These are phyloP conservation scores for Microstegium vimineum DNA, from an alignment of 176 grass and related monocot genomes.

Conservation along the genomic window DNA sequence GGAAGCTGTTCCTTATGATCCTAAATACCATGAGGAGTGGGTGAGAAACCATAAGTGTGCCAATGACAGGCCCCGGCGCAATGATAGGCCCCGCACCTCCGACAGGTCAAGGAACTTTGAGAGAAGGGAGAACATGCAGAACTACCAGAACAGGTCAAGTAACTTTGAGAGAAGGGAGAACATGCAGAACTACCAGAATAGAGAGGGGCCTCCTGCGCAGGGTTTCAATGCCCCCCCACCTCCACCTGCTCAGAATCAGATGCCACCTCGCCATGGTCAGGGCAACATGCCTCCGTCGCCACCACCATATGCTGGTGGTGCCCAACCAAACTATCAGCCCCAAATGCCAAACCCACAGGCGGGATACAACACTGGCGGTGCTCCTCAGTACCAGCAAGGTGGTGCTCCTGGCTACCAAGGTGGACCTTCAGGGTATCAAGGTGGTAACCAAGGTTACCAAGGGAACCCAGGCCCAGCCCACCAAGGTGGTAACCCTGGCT, in stretches of 20 bases:
- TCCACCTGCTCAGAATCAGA: constrained; percentile 15
- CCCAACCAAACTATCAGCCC: constrained; percentile 34
- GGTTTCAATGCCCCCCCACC: constrained; percentile 28
- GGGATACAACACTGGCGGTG: constrained; percentile 28
- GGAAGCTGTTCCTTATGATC: constrained; percentile 75
- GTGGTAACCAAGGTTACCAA: constrained; percentile 32
- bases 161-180: constrained; percentile 77
- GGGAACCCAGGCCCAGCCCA: constrained; percentile 38
- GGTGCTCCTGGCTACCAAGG: constrained; percentile 43
- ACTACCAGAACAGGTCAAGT: constrained; percentile 72
- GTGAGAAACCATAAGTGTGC: constrained; percentile 53
- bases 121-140: constrained; percentile 73
- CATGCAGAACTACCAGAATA: constrained; percentile 39
- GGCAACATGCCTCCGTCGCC: constrained; percentile 33
- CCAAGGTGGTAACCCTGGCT: constrained; percentile 47
- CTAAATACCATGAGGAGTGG: constrained; percentile 79
- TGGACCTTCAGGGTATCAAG: constrained; percentile 33
- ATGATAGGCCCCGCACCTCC: constrained; percentile 74
- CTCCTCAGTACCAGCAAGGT: constrained; percentile 48
- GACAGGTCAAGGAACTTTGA: constrained; percentile 80
- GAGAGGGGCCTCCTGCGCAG: constrained; percentile 35
- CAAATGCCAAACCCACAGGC: constrained; percentile 33
- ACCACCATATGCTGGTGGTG: not conserved
- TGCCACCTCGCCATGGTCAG: constrained; percentile 22
- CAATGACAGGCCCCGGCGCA: constrained; percentile 45